Base-by-base conservation (phyloP, 495 filamentous ascomycete genomes). In the Aspergillus bridgeri region DNA sequence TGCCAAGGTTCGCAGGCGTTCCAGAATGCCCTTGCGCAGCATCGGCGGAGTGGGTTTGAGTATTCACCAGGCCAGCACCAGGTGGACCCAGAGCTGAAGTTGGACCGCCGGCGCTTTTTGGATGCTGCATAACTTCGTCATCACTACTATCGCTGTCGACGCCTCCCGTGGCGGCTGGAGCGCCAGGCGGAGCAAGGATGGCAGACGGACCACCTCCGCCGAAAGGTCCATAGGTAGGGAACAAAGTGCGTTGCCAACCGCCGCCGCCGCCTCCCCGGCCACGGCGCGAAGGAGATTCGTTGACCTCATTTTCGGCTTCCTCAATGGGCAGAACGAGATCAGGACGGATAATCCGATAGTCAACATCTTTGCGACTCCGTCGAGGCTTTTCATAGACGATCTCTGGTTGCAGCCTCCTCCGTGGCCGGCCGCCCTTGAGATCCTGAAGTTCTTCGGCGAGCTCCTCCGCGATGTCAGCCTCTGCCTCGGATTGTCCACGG, bases 141-240 rank as follows among this genome's bases (percentile, higher is more conserved):
- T 98, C 94, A 65, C 95, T 98, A 68, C 91, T 97, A 66, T 98
- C 94, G 19, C 92, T 96, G 62, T 98, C 92, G 9, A 84, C 88
- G 58, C 89, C 89, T 23, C 86, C 91, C 47, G 83, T 81, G 7
- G 90, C 87, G 54, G 63, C 67, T 60, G 83, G 83, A 27, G 86
- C 89, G 66, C 85, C 90, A n/a, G 89, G 87, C 5, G 86, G 88
- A 54, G 83, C 89, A 63, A 95, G 82, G 19, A 95, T 79, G 8
- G 92, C 81, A 19, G 84, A 76, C 48, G 82, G 78, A 8, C 89
- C 88, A 49, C 84, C 85, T 48, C 94, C 94, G 60, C 94, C 94
- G 73, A 98, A 96, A 0, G 95, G 93, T 11, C 95, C 94, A 68
- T 83, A 86, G 3, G 90, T 95, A 20, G 89, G 87, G 65, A 93